Conservation (phyloP, 352 stramenopile species). For the Pythium periplocum region DNA sequence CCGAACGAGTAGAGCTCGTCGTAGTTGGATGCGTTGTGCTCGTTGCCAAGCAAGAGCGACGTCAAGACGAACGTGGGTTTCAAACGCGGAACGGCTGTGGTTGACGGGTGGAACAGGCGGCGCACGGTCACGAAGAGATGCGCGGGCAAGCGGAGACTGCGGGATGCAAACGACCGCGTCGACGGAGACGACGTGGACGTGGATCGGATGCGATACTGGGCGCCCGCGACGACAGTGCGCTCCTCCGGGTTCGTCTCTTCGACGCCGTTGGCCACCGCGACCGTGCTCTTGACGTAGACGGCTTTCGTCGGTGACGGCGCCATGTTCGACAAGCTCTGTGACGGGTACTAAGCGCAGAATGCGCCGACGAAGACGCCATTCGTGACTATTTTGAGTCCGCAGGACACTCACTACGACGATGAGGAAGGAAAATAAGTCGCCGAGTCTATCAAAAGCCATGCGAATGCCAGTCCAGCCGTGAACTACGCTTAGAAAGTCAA, state of each 20-base stretch:
- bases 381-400: no score
- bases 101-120: slow-evolving; percentile 3
- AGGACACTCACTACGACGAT: no score
- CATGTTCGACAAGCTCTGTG: not conserved
- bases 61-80: slow-evolving; percentile 11
- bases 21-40: slow-evolving; percentile 18
- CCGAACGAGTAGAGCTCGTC: slow-evolving; percentile 18
- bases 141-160: slow-evolving; percentile 5
- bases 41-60: slow-evolving; percentile 15
- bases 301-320: slow-evolving; percentile 16
- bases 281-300: slow-evolving; percentile 22
- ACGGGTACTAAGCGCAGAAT: no score
- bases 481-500: no score
- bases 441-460: no score
- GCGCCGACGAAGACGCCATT: no score
- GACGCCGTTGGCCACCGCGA: slow-evolving; percentile 13
- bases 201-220: slow-evolving; percentile 17
- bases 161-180: not conserved
- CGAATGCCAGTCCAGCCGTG: no score
- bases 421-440: no score
- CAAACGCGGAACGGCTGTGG: not conserved
- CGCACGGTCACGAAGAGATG: slow-evolving; percentile 15
- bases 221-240: slow-evolving; percentile 16
- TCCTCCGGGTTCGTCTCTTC: slow-evolving; percentile 22
- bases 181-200: slow-evolving; percentile 1